Conservation (phyloP, 148 eudicot genomes). For the Polygonum aviculare region DNA sequence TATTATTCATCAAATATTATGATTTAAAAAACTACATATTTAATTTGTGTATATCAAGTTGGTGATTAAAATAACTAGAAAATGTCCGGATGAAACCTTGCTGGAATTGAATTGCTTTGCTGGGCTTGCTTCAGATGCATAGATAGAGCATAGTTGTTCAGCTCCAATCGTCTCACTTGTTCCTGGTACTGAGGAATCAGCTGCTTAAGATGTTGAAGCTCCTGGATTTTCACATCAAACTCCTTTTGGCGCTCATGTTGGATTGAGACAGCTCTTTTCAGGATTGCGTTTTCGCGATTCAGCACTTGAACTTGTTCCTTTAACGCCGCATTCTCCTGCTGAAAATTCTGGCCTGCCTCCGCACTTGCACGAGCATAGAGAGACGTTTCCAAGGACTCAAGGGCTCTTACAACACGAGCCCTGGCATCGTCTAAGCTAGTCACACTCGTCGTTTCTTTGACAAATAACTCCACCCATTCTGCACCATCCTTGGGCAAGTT, state of each 20-base stretch:
- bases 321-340: conserved; percentile 64
- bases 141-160: no score
- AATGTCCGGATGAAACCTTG: no score
- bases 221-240: conserved; percentile 49
- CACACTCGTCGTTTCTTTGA: conserved; percentile 58
- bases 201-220: conserved; percentile 68
- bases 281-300: conserved; percentile 57
- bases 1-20: no score
- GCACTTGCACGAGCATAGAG: conserved; percentile 30
- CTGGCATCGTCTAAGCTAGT: conserved; percentile 65
- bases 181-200: conserved; percentile 70
- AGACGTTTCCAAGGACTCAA: conserved; percentile 62
- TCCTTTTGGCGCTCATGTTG: conserved; percentile 85
- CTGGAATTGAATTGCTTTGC: no score
- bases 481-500: conserved; percentile 41
- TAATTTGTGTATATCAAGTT: no score
- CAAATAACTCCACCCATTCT: conserved; percentile 90
- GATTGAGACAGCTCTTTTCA: conserved; percentile 77
- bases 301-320: conserved; percentile 67
- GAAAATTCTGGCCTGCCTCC: conserved; percentile 36
- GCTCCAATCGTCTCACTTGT: conserved; percentile 24
- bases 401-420: conserved; percentile 43
- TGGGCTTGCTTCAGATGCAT: no score
- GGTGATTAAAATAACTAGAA: no score
- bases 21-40: no score